These are phyloP conservation scores for Haplographium delicatum DNA, from an alignment of 495 filamentous ascomycete species.

Conservation along the genomic window DNA sequence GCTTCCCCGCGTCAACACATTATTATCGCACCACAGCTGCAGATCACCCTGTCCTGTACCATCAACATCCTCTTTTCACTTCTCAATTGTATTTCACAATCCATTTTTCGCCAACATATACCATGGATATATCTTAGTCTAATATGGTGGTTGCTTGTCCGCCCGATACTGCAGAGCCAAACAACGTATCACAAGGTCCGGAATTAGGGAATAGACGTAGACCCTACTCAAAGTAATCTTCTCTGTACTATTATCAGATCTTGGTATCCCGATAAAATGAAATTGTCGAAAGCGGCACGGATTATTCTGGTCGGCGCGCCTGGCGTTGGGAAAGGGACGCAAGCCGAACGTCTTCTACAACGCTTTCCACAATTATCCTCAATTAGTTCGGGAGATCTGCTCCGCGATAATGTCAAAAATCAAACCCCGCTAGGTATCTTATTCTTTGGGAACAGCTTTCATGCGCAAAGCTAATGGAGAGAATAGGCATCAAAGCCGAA, in stretches of 20 bases:
- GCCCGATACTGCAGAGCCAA: slow-evolving; percentile 16
- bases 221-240: background rate
- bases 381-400: slow-evolving; percentile 88
- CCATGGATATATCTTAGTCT: slow-evolving; percentile 23
- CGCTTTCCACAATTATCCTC: slow-evolving; percentile 85
- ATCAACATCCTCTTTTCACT: background rate
- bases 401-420: slow-evolving; percentile 86
- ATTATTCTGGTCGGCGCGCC: slow-evolving; percentile 96
- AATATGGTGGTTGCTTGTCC: background rate
- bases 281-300: slow-evolving; percentile 76
- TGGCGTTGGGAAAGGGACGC: slow-evolving; percentile 90
- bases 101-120: background rate
- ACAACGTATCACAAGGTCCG: background rate
- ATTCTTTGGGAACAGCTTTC: too few relatives aligned
- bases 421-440: slow-evolving; percentile 76
- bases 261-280: slow-evolving; percentile 31
- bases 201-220: slow-evolving; percentile 8
- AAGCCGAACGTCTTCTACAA: slow-evolving; percentile 79
- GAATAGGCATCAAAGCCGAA: slow-evolving; percentile 80
- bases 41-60: background rate
- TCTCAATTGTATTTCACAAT: background rate
- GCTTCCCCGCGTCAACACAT: background rate
- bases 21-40: slow-evolving; percentile 7
- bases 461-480: slow-evolving; percentile 6
- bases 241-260: background rate